A percentile compares a stretch with the other conserved stretches of the same genome.
Evolutionary conservation across 2,329 filamentous ascomycete genomes (phyloP).

Genomic region (Cytospora leucostoma): DNA sequence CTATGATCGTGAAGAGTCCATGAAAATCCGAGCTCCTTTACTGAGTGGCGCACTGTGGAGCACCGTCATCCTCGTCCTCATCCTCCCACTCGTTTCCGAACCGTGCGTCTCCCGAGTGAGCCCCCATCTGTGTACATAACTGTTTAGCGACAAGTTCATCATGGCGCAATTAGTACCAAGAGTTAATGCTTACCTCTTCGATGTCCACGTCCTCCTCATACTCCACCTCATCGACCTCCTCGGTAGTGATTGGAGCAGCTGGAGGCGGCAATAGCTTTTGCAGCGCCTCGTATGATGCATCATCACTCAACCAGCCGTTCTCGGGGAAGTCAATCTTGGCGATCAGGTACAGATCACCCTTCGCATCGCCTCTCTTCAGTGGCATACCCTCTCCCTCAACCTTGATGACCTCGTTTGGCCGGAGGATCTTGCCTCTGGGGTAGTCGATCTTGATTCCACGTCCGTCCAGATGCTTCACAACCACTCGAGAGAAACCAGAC

Average conservation of each 20-base stretch:
- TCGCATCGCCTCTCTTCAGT: constrained; percentile 77
- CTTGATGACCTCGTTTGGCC: constrained; percentile 83
- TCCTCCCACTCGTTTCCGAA: constrained; percentile 69
- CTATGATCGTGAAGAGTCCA: constrained; percentile 11
- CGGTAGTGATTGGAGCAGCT: constrained; percentile 61
- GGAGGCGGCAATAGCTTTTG: constrained; percentile 73
- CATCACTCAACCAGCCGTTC: constrained; percentile 76
- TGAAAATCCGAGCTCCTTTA: constrained; percentile 44
- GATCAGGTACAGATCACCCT: constrained; percentile 84
- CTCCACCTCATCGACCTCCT: constrained; percentile 83
- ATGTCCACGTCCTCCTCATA: constrained; percentile 83
- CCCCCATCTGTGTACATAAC: constrained; percentile 61
- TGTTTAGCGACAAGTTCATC: constrained; percentile 18
- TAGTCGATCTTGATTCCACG: constrained; percentile 82
- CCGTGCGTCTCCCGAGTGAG: constrained; percentile 67
- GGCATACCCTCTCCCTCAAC: constrained; percentile 93
- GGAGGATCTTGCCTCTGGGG: constrained; percentile 77
- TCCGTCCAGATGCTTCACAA: constrained; percentile 90
- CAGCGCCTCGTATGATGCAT: constrained; percentile 70
- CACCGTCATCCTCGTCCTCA: constrained; percentile 67
- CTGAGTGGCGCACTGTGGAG: constrained; percentile 72
- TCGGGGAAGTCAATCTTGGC: constrained; percentile 89
- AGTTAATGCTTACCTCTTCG: constrained; percentile 61
- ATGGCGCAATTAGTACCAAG: neutral
- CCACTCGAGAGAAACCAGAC: constrained; percentile 85